Conservation (phyloP, 2,329 filamentous ascomycete genomes). For the Cercospora sesami region DNA sequence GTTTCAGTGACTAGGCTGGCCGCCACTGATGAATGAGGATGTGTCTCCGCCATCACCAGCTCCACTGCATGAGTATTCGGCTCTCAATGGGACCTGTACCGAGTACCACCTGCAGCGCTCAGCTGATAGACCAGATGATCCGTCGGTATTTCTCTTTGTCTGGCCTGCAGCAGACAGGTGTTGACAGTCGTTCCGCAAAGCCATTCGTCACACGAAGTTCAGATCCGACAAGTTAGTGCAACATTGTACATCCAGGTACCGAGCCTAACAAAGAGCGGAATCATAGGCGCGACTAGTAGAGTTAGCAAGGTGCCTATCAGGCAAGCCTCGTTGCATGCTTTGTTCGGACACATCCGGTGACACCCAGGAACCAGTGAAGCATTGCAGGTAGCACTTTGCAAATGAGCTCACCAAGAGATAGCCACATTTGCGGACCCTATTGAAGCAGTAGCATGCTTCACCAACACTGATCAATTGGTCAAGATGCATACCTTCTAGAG, state of each 20-base stretch:
- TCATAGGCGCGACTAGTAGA: background rate
- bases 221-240: background rate
- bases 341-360: slow-evolving; percentile 4
- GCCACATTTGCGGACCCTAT: background rate
- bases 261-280: background rate
- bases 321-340: background rate
- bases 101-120: background rate
- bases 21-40: background rate
- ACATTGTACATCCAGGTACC: slow-evolving; percentile 1
- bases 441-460: background rate
- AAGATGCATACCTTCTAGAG: background rate
- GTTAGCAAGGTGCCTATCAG: background rate
- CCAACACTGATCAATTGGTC: background rate
- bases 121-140: background rate
- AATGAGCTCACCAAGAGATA: background rate
- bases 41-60: background rate
- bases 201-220: background rate
- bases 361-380: background rate
- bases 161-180: background rate
- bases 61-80: background rate
- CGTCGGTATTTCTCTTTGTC: background rate
- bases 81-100: background rate
- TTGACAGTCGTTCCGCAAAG: background rate
- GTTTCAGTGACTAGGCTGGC: background rate
- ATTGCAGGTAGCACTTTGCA: background rate